Base-by-base conservation (phyloP, 2,329 filamentous ascomycete species). In the Neonectria hederae region DNA sequence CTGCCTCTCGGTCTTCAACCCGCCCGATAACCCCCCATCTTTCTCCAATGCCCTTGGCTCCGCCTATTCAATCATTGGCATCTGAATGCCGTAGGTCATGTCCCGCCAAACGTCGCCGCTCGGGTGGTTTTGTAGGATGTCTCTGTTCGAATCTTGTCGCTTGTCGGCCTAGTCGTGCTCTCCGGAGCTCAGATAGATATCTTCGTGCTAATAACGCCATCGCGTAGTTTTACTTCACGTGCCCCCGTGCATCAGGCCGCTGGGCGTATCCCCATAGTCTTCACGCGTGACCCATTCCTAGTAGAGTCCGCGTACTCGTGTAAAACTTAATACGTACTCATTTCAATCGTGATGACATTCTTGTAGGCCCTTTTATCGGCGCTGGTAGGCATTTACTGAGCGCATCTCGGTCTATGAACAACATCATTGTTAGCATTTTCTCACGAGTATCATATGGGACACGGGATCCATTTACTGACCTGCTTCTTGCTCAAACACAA, bases 401-500 rank as follows among this genome's bases (percentile, higher is more conserved):
- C 32, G 80, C 81, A 64, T 88, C 86, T 70, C 86, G 85, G 71
- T 88, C 86, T 89, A 66, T 45, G 48, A 14, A 42, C 45, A 8
- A 19, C 35, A 48, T 46, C 45, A 42, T 48, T 43, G 73, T 76
- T 28, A 55, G 51, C 35, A 17, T 52, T 22, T 26, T n/a, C 32
- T 42, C 24, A 32, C 22, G 13, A 30, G 21, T 17, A 10, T 13
- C 7, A 10, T 13, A 19, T 40, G 5, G 40, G 17, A n/a, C 17
- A 45, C 28, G 26, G 10, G 14, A 43, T n/a, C 10, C 30, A 21
- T 19, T 26, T 55, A 84, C 90, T 83, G 79, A 94, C 92, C 91
- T 74, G 86, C 83, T 76, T 93, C 91, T 49, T 85, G 90, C 68
- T 97, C 93, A 82, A 97, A 97, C 65, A 90, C 80, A 73, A 97